Base-by-base conservation (phyloP, 73 alveolate species). In the Paramecium octaurelia region DNA sequence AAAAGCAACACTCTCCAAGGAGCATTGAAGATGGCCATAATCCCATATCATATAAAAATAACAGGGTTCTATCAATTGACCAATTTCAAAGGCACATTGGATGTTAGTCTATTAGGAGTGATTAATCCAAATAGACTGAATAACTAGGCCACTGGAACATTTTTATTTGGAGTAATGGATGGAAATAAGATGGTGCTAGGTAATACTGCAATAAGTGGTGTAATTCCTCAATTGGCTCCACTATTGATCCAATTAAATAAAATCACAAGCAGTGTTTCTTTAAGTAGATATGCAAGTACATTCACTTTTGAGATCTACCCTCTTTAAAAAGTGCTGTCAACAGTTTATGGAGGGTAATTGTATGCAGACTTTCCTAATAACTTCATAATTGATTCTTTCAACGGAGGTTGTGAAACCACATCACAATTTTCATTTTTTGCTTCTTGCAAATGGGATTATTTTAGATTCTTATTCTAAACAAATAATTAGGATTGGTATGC, bases 311-410 rank as follows among this genome's bases (percentile, higher is more conserved):
- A 46, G 4, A n/a, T 89, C 44, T 50, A 54, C 11, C 94, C 94
- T 1, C 71, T 71, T 27, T 70, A 89, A 29, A 10, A 40, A 18
- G 84, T 89, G 21, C 46, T 71, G 12, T 71, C 94, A n/a, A 64
- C 94, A 16, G 58, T 50, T 24, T 24, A 70, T 73, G 94, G 94
- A 10, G 94, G 94, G 24, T 54, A 89, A 50, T 24, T 89, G 16
- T 89, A 89, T 89, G 54, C 73, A 24, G 94, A 89, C 73, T 89
- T 89, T 44, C 94, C 94, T 12, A 38, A 89, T 31, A 88, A 89
- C 29, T 89, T 89, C n/a, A 54, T 89, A 8, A 83, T 89, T n/a
- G 94, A 89, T 89, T 43, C 83, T 8, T 89, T 44, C 73, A 83
- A 36, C 21, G 94, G 94, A 12, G 75, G 92, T 29, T 89, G 94